Base-by-base conservation (phyloP, 257 asterid species). In the Przewalskia tangutica region DNA sequence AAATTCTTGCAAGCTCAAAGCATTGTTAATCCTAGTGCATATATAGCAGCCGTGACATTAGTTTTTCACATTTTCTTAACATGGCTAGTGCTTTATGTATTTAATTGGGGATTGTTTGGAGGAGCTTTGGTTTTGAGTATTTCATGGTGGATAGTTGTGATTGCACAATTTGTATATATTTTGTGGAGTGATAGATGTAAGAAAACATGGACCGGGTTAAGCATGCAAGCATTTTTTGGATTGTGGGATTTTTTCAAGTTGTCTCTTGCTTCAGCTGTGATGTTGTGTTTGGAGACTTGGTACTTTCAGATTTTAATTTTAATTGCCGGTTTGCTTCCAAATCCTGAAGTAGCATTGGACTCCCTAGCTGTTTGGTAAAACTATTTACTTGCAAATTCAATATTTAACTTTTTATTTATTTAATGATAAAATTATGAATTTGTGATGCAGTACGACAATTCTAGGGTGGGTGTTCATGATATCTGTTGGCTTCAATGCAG, bases 401-500 rank as follows among this genome's bases (percentile, higher is more conserved):
- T 6, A 34, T 8, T 11, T 38, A 16, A 38, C 17, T 13, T 42
- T 42, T 17, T n/a, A n/a, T 27, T 68, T 34, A 2, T n/a, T n/a
- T 42, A 68, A 42, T 9, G 36, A n/a, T 17, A 0, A 20, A 20
- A 38, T 17, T 16, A 17, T 7, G n/a, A 40, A 70, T 44, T 44
- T 68, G 6, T 10, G 27, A 17, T 79, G 86, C 87, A 86, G 89
- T 27, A 76, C 42, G 63, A 82, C 89, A 54, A 55, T 86, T 18
- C 64, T 79, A 16, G 86, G 86, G 20, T 84, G 89, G 89, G 80
- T 79, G 36, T 86, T 78, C 34, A 86, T 82, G 89, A 82, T 86
- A 16, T 77, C 89, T 3, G 84, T 84, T 3, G 89, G 89, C 0
- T 86, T 86, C 86, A 86, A 86, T 75, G 89, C 87, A 4, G 87